Percentiles rank a stretch among this genome's conserved stretches.
Conservation (phyloP, 1,284 basidiomycete species). For the Sutorius eximius region DNA sequence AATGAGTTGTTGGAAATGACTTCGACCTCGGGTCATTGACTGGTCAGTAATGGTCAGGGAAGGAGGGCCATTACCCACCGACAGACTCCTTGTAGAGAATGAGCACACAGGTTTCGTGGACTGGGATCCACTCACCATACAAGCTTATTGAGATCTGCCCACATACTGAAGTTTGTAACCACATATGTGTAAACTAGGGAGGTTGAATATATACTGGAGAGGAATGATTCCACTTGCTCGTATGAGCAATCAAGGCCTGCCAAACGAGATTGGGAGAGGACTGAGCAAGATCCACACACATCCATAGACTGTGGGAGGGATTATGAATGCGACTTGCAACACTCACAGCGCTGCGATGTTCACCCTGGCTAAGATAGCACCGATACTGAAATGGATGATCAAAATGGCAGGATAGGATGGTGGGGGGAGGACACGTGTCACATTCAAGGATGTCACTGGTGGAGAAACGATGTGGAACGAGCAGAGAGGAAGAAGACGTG, state of each 20-base stretch:
- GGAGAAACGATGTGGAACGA: background rate
- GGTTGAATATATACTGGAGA: background rate
- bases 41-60: background rate
- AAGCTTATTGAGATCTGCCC: conserved; percentile 35
- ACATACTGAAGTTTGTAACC: conserved; percentile 46
- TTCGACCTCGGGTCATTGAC: conserved; percentile 27
- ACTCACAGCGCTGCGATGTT: conserved; percentile 47
- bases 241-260: conserved; percentile 58
- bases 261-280: background rate
- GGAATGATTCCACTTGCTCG: conserved; percentile 35
- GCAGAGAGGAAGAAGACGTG: background rate
- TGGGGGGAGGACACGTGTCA: conserved; percentile 13
- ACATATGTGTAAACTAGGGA: conserved; percentile 54
- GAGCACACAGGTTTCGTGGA: background rate
- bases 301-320: conserved; percentile 44
- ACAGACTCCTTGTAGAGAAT: conserved; percentile 41
- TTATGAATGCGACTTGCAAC: background rate
- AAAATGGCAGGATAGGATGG: background rate
- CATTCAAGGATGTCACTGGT: conserved; percentile 19
- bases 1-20: conserved; percentile 33
- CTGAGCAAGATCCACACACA: conserved; percentile 34
- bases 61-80: conserved; percentile 37
- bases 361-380: conserved; percentile 50
- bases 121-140: conserved; percentile 44
- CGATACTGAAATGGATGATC: conserved; percentile 38